Evolutionary conservation across 345 rosid species (phyloP).

Genomic region (Salix exigua): DNA sequence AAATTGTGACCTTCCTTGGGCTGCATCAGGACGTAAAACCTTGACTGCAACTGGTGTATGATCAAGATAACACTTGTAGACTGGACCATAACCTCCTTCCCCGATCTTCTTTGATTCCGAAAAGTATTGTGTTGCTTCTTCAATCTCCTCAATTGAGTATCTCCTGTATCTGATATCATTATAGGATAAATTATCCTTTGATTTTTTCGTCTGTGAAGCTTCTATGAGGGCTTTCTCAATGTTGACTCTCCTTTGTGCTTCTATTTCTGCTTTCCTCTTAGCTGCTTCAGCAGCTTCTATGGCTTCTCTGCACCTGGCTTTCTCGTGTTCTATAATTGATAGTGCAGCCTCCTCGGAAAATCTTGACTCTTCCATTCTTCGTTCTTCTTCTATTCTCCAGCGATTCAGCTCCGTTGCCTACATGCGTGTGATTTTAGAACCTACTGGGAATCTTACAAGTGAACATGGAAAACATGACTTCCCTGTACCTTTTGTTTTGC

Average conservation of each 20-base stretch:
- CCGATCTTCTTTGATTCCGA: conserved; percentile 55
- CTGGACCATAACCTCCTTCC: conserved; percentile 98
- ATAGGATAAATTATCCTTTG: conserved; percentile 24
- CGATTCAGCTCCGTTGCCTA: conserved; percentile 78
- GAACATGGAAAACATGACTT: not conserved
- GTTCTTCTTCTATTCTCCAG: conserved; percentile 59
- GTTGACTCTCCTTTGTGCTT: conserved; percentile 49
- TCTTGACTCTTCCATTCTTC: conserved; percentile 50
- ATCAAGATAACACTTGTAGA: conserved; percentile 71
- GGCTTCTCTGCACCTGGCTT: conserved; percentile 55
- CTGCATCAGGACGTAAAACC: conserved; percentile 90
- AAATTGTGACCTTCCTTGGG: conserved; percentile 86
- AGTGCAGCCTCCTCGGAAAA: conserved; percentile 62
- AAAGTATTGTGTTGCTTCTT: conserved; percentile 67
- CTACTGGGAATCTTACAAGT: not conserved
- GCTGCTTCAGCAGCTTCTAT: conserved; percentile 67
- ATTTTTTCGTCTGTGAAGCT: conserved; percentile 38
- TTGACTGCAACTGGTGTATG: conserved; percentile 83
- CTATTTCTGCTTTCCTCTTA: conserved; percentile 50
- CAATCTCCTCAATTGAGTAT: conserved; percentile 74
- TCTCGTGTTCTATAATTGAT: conserved; percentile 55
- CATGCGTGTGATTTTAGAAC: not conserved
- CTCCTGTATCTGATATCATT: conserved; percentile 55
- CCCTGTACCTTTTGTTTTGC: conserved; percentile 69
- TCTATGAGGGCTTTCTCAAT: conserved; percentile 54